phyloP scores from a whole-genome alignment of 2,329 filamentous ascomycete genomes.

The Ophiostoma piceae region DNA sequence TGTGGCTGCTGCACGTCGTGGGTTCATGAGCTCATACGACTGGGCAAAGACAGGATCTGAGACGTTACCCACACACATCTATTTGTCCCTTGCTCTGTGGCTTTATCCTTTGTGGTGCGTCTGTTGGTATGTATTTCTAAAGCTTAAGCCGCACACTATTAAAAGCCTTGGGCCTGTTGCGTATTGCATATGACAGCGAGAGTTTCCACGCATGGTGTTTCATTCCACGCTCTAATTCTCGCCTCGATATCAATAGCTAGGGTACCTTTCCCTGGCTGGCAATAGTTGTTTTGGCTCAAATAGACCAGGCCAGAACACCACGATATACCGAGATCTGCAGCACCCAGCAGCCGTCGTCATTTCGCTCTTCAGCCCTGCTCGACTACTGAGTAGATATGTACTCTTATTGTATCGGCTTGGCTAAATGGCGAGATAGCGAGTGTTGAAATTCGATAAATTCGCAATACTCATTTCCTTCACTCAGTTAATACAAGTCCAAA shows the following conservation, averaged over 20 bases:
- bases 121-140: not conserved
- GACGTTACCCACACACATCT: not conserved
- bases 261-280: no score
- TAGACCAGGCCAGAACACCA: slow-evolving; percentile 4
- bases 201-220: not conserved
- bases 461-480: not conserved
- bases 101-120: not conserved
- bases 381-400: not conserved
- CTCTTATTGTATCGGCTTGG: not conserved
- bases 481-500: not conserved
- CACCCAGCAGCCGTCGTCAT: not conserved
- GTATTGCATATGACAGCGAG: slow-evolving; percentile 4
- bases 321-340: slow-evolving; percentile 5
- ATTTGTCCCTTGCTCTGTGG: not conserved
- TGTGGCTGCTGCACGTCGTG: slow-evolving; percentile 11
- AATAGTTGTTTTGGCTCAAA: not conserved
- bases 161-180: not conserved
- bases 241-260: not conserved
- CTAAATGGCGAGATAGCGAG: no score
- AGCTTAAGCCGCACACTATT: not conserved
- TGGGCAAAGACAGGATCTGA: slow-evolving; percentile 5
- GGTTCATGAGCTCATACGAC: slow-evolving; percentile 23
- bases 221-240: slow-evolving; percentile 12
- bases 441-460: not conserved
- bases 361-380: not conserved